phyloP scores from a whole-genome alignment of 1,284 basidiomycete genomes.

The Rhizopogon hawkerae region DNA sequence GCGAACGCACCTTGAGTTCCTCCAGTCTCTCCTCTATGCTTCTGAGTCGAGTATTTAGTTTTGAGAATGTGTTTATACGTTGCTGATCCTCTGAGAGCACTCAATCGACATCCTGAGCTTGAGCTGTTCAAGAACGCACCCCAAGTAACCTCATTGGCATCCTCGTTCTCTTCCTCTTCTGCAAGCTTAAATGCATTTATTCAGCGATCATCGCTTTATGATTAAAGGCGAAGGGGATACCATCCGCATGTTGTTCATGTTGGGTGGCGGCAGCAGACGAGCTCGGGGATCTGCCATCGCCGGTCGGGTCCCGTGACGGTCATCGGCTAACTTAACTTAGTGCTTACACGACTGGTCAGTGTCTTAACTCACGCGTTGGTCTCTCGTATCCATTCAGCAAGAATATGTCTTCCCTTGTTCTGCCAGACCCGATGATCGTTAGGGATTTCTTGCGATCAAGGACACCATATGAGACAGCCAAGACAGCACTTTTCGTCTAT shows the following conservation, averaged over 20 bases:
- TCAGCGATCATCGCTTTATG: background rate
- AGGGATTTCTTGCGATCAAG: conserved; percentile 13
- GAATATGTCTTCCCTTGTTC: conserved; percentile 6
- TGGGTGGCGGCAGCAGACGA: background rate
- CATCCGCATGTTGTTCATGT: conserved; percentile 47
- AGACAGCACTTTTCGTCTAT: conserved; percentile 58
- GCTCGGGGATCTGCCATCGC: too few relatives aligned
- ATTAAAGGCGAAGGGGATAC: conserved; percentile 23
- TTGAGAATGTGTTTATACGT: conserved; percentile 88
- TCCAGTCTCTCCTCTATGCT: conserved; percentile 69
- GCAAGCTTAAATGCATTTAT: conserved; percentile 39
- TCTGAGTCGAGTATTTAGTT: conserved; percentile 74
- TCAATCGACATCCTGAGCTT: conserved; percentile 6
- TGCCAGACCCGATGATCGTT: conserved; percentile 7
- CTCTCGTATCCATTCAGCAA: background rate
- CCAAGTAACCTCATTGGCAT: conserved; percentile 88
- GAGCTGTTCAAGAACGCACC: conserved; percentile 40
- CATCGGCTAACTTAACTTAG: too few relatives aligned
- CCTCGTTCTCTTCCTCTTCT: conserved; percentile 73
- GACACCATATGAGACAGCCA: conserved; percentile 39
- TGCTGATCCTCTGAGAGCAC: conserved; percentile 77
- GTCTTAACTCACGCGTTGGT: background rate
- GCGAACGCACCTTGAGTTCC: conserved; percentile 51
- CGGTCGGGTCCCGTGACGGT: too few relatives aligned
- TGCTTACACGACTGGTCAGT: too few relatives aligned